Base-by-base conservation (phyloP, 257 asterid species). In the Ilex asprella region DNA sequence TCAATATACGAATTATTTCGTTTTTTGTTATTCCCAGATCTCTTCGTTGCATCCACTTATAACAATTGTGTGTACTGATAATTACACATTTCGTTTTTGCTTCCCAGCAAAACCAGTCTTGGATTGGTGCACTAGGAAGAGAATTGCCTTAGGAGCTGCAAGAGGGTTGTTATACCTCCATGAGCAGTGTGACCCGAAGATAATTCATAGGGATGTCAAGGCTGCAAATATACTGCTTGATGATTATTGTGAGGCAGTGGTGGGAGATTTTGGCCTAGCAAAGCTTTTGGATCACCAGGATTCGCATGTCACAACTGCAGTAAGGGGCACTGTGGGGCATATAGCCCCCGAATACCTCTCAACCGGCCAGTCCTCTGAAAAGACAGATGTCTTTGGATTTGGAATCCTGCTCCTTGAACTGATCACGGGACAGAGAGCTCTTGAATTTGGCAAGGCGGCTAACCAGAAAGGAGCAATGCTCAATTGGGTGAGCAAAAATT, bases 161-260 rank as follows among this genome's bases (percentile, higher is more conserved):
- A 77, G 97, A 70, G 99, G 99, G 53, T 79, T 93, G 41, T 32
- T 93, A 10, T 93, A 93, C 70, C 84, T 93, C 59, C 99, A 93
- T 55, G 99, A 93, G 76, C 99, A 93, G 64, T 93, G 99, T 67
- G 97, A 93, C 76, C 99, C 99, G 2, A 93, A 93, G 90, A 93
- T 93, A 16, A 93, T 93, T 47, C 99, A 93, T 64, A 76, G 99
- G 49, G 99, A 93, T 59, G 99, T 93, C 7, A 93, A 93, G 83
- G 99, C 99, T 3, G 99, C 99, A 39, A 93, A 93, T 67, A 81
- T 93, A 49, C 78, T 93, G 61, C 97, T 93, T 1, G 97, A 93
- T 55, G 99, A 89, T 52, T 82, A 79, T 16, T 93, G 90, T 44
- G 99, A 89, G 81, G 99, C 99, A 16, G 99, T 93, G 31, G 99